These are phyloP conservation scores for Eucalyptus pauciflora DNA, from an alignment of 345 rosid genomes.

Conservation along the genomic window DNA sequence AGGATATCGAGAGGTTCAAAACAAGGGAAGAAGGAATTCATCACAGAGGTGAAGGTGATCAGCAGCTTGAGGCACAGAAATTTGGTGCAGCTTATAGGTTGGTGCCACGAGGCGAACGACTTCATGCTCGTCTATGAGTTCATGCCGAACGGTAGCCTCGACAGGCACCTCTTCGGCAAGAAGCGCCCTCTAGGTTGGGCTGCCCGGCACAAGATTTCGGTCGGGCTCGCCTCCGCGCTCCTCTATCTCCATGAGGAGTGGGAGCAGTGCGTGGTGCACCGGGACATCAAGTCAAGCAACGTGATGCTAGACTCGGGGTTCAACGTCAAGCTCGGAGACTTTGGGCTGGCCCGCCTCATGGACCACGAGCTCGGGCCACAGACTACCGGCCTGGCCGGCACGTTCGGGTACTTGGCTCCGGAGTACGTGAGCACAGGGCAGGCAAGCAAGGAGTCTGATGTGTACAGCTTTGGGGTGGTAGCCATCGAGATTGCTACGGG, in stretches of 20 bases:
- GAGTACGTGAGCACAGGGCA: conserved; percentile 34
- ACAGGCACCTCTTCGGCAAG: conserved; percentile 34
- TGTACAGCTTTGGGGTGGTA: conserved; percentile 36
- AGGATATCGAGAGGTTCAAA: conserved; percentile 23
- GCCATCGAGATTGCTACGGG: conserved; percentile 33
- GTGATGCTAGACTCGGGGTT: conserved; percentile 44
- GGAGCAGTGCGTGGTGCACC: conserved; percentile 2
- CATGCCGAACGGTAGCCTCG: conserved; percentile 65
- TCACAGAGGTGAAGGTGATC: conserved; percentile 37
- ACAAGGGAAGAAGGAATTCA: conserved; percentile 36
- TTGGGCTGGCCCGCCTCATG: conserved; percentile 43
- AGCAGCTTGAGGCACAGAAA: conserved; percentile 49
- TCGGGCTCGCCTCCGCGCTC: conserved; percentile 40
- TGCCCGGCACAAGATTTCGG: conserved; percentile 22
- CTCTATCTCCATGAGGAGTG: conserved; percentile 60
- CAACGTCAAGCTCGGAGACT: conserved; percentile 49
- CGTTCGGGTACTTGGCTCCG: conserved; percentile 51
- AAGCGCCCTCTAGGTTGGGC: conserved; percentile 22
- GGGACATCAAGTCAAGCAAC: conserved; percentile 47
- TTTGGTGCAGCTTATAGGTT: conserved; percentile 59
- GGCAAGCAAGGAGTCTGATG: conserved; percentile 38
- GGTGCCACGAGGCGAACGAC: conserved; percentile 54
- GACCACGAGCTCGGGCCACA: conserved; percentile 36
- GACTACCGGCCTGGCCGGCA: conserved; percentile 48
- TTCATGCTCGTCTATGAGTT: conserved; percentile 54